Percentiles rank a stretch among this genome's conserved stretches.
These are phyloP conservation scores for Stephanodiscus triporus DNA, from an alignment of 108 stramenopile genomes.

Conservation along the genomic window DNA sequence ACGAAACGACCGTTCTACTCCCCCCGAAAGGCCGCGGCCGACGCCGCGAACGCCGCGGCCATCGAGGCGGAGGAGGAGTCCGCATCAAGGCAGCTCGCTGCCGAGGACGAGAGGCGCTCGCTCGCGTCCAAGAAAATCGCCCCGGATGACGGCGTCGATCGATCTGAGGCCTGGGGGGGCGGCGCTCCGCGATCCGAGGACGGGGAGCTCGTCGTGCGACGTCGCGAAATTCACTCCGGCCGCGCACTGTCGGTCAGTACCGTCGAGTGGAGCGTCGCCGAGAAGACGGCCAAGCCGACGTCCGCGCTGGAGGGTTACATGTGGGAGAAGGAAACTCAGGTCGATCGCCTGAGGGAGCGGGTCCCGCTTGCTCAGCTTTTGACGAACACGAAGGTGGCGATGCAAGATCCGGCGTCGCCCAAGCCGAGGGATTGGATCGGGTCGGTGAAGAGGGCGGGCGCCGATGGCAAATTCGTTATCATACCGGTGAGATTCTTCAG, in stretches of 20 bases:
- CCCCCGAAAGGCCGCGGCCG: constrained; percentile 38
- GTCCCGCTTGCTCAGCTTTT: constrained; percentile 69
- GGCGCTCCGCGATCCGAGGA: constrained; percentile 69
- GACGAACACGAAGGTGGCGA: constrained; percentile 62
- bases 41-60: constrained; percentile 38
- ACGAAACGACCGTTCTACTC: constrained; percentile 70
- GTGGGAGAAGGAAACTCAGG: constrained; percentile 93
- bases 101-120: constrained; percentile 40
- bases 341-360: constrained; percentile 82
- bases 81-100: constrained; percentile 38
- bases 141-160: not conserved
- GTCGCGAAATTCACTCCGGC: constrained; percentile 85
- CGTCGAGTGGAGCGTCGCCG: constrained; percentile 91
- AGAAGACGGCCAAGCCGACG: constrained; percentile 77
- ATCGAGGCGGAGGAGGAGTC: constrained; percentile 41
- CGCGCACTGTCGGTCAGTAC: constrained; percentile 79
- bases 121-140: constrained; percentile 17
- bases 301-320: constrained; percentile 81
- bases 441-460: constrained; percentile 56
- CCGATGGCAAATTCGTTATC: constrained; percentile 66
- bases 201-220: constrained; percentile 77
- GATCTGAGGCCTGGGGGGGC: not conserved
- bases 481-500: constrained; percentile 54
- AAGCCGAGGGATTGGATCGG: constrained; percentile 84
- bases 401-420: constrained; percentile 65